Conservation (phyloP, 106 monocot genomes). For the Amphibolis antarctica region DNA sequence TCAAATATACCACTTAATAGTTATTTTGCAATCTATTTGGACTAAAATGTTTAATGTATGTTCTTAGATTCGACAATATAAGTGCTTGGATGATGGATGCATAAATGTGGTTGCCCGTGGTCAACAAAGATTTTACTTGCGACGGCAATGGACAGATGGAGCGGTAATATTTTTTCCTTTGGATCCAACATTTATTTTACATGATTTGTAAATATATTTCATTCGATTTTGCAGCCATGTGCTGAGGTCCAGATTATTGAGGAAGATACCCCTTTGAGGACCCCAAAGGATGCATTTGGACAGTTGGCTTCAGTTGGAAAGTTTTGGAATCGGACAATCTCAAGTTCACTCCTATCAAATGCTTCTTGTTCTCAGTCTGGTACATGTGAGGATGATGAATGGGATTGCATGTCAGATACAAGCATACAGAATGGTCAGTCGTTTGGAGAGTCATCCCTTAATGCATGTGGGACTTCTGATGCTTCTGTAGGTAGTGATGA, state of each 20-base stretch:
- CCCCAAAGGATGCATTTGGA: conserved; percentile 76
- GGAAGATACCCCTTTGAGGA: conserved; percentile 77
- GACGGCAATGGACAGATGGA: conserved; percentile 72
- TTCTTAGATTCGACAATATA: conserved; percentile 68
- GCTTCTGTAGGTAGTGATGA: conserved; percentile 46
- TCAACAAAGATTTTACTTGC: conserved; percentile 74
- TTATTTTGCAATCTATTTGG: no score
- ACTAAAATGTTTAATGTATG: not conserved
- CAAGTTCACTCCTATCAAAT: conserved; percentile 14
- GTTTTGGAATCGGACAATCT: conserved; percentile 3
- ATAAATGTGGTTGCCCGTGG: conserved; percentile 87
- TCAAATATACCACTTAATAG: no score
- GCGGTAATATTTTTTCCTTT: conserved; percentile 34
- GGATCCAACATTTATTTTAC: not conserved
- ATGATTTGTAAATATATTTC: not conserved
- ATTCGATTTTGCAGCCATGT: conserved; percentile 39
- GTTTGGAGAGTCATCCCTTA: conserved; percentile 24
- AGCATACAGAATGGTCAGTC: conserved; percentile 41
- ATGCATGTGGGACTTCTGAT: conserved; percentile 25
- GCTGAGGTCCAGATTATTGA: conserved; percentile 84
- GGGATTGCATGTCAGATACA: conserved; percentile 31
- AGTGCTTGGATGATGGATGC: conserved; percentile 65
- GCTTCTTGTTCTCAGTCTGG: conserved; percentile 15
- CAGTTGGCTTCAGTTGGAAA: conserved; percentile 47
- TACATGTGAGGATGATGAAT: conserved; percentile 30